Base-by-base conservation (phyloP, 2,329 filamentous ascomycete genomes). In the Colletotrichum filicis region DNA sequence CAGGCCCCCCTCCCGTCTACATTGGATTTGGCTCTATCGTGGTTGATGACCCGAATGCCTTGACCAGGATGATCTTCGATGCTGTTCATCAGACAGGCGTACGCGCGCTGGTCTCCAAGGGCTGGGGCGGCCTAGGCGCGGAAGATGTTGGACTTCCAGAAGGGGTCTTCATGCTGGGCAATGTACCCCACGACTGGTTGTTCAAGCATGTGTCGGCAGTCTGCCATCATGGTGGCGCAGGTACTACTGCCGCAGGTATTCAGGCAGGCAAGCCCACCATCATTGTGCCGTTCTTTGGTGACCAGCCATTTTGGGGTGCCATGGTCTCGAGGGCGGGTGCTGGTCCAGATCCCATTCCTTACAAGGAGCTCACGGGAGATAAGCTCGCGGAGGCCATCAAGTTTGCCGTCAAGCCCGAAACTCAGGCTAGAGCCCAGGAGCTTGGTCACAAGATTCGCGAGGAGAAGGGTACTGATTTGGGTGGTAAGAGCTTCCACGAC, bases 221-320 rank as follows among this genome's bases (percentile, higher is more conserved):
- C 1, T 93, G 97, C 5, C 95, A 97, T 79, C 95, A 97, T 75
- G 95, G 95, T 26, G 95, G 95, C 71, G 95, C 95, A 9, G 95
- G 95, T 22, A 98, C 95, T 3, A 97, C 94, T 1, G 94, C 95
- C 1, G 94, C 94, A 1, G 95, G 95, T n/a, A 94, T 97, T 74
- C 90, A 92, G 22, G 90, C 92, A 1, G 95, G 94, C 28, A 92
- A 92, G 66, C 95, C 95, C 2, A 97, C 95, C 0, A 89, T 97
- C 2, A 88, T 97, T 3, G 91, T 97, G 0, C 95, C 95, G 0
- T 97, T 97, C 84, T 97, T 95, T 78, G 94, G 94, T 1, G 94
- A 96, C 77, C 94, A 96, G 80, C 92, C 92, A 0, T 96, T 95
- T 78, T 95, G 94, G 94, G 94, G 94, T 8, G 87, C 91, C 11